Evolutionary conservation across 2,329 filamentous ascomycete genomes (phyloP).

Genomic region (Microcyclosporella mali): DNA sequence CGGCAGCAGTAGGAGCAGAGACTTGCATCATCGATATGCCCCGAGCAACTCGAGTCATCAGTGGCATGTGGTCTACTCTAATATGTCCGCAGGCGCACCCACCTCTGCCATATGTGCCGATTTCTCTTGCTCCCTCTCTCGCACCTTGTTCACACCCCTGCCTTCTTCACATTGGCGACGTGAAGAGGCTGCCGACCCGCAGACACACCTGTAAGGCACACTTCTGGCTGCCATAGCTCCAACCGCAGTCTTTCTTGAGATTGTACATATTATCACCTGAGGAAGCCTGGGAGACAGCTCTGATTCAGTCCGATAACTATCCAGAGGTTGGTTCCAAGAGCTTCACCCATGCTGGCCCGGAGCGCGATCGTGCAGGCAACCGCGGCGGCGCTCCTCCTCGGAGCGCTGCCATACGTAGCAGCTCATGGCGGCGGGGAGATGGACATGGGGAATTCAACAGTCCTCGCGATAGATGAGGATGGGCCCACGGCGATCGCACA

Average conservation of each 20-base stretch:
- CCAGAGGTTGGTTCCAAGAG: neutral
- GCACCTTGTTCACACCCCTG: neutral
- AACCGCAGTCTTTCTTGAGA: neutral
- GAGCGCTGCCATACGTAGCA: slow-evolving; percentile 34
- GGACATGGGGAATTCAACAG: slow-evolving; percentile 19
- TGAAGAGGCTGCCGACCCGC: no score
- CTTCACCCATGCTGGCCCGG: slow-evolving; percentile 10
- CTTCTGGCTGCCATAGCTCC: neutral
- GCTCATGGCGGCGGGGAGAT: slow-evolving; percentile 36
- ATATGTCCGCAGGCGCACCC: neutral
- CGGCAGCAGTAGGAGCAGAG: no score
- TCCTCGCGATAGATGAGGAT: slow-evolving; percentile 14
- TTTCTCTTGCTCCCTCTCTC: neutral
- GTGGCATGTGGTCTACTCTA: neutral
- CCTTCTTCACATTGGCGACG: neutral
- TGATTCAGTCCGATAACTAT: neutral
- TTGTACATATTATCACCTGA: neutral
- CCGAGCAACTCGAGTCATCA: no score
- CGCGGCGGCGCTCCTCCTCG: slow-evolving; percentile 36
- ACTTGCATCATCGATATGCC: no score
- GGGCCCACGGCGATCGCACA: slow-evolving; percentile 26
- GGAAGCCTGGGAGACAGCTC: slow-evolving; percentile 1
- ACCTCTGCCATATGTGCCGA: neutral
- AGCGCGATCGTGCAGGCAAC: slow-evolving; percentile 3
- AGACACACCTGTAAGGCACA: neutral